These are phyloP conservation scores for Gleditsia sinensis DNA, from an alignment of 306 rosid genomes.

Conservation along the genomic window DNA sequence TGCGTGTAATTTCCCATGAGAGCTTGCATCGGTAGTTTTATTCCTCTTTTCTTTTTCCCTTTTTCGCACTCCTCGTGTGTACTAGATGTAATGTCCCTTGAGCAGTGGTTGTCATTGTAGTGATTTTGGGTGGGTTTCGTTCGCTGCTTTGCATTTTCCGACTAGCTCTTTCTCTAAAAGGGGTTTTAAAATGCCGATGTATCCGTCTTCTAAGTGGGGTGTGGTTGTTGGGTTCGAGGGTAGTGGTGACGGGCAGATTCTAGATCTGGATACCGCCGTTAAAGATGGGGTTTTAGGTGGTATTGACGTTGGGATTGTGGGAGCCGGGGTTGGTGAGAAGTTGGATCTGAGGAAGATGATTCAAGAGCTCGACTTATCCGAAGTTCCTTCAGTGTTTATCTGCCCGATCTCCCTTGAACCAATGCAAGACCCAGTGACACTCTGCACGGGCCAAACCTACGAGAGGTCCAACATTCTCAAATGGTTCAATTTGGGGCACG, in stretches of 20 bases:
- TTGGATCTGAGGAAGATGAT: conserved; percentile 82
- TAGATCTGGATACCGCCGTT: conserved; percentile 83
- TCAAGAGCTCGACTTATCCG: conserved; percentile 67
- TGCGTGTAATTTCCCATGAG: conserved; percentile 35
- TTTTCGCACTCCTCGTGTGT: conserved; percentile 30
- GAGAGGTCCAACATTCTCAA: conserved; percentile 78
- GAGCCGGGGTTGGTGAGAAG: conserved; percentile 51
- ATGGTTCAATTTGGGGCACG: conserved; percentile 75
- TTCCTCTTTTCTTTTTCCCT: neutral
- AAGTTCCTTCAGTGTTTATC: conserved; percentile 72
- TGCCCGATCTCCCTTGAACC: conserved; percentile 87
- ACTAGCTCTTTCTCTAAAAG: neutral
- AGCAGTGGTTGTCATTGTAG: conserved; percentile 43
- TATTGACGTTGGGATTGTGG: conserved; percentile 52
- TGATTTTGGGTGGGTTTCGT: conserved; percentile 24
- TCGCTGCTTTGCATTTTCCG: conserved; percentile 16
- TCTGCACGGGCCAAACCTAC: conserved; percentile 81
- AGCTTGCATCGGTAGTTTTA: conserved; percentile 17
- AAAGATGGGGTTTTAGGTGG: conserved; percentile 74
- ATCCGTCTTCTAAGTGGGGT: conserved; percentile 55
- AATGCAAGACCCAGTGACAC: conserved; percentile 89
- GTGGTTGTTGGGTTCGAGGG: conserved; percentile 59
- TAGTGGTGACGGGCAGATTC: conserved; percentile 71
- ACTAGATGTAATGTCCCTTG: conserved; percentile 47
- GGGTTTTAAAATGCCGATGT: conserved; percentile 69